These are phyloP conservation scores for Hyaloscypha hepaticicola DNA, from an alignment of 495 filamentous ascomycete genomes.

Conservation along the genomic window DNA sequence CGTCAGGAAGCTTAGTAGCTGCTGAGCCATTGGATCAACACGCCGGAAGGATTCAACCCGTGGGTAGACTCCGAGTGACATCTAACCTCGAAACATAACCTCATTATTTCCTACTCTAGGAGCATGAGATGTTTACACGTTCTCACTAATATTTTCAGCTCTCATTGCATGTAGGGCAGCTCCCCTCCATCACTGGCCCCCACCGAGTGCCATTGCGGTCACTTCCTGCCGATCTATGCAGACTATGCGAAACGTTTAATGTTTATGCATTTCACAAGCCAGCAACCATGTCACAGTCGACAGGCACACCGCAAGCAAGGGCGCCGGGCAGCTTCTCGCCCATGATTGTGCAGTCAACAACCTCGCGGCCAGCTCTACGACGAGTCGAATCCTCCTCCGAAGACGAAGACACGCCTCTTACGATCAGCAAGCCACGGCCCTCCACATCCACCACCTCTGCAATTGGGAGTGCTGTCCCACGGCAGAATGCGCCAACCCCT, in stretches of 20 bases:
- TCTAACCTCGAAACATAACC: neutral
- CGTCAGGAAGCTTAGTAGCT: neutral
- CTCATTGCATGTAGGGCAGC: neutral
- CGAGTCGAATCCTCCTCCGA: conserved; percentile 45
- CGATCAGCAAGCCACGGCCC: conserved; percentile 15
- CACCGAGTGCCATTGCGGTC: neutral
- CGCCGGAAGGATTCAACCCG: neutral
- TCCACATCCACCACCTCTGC: neutral
- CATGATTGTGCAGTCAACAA: conserved; percentile 40
- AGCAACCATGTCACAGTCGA: conserved; percentile 46
- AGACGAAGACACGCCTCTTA: conserved; percentile 34
- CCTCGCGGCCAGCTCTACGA: conserved; percentile 39
- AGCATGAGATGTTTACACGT: neutral
- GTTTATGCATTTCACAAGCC: conserved; percentile 27
- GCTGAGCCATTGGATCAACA: neutral
- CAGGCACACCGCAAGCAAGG: conserved; percentile 43
- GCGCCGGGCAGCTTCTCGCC: conserved; percentile 58
- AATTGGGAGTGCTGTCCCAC: neutral
- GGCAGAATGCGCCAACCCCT: conserved; percentile 17
- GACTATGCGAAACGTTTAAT: conserved; percentile 24
- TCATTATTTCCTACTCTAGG: neutral
- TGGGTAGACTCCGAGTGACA: neutral
- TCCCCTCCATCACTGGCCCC: neutral
- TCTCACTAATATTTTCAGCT: neutral
- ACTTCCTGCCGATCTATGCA: conserved; percentile 14